These are phyloP conservation scores for Calcarisporium arbuscula DNA, from an alignment of 2,329 filamentous ascomycete genomes.

Conservation along the genomic window DNA sequence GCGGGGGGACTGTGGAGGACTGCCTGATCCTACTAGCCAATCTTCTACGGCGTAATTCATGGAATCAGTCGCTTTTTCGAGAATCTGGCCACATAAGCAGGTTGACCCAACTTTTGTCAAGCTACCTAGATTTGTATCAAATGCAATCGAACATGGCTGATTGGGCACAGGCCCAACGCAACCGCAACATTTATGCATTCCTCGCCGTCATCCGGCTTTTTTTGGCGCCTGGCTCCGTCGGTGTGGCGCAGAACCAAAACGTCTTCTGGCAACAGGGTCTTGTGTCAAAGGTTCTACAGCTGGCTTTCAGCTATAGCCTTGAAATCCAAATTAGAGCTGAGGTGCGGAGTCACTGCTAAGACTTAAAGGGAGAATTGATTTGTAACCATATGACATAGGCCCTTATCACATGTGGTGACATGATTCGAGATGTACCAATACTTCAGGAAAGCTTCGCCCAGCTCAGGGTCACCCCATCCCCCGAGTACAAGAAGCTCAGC, in stretches of 20 bases:
- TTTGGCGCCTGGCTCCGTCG: slow-evolving; percentile 70
- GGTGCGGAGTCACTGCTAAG: slow-evolving; percentile 36
- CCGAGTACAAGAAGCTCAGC: slow-evolving; percentile 26
- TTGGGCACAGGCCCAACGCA: slow-evolving; percentile 72
- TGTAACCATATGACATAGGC: slow-evolving; percentile 44
- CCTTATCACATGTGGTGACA: slow-evolving; percentile 75
- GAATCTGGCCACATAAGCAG: slow-evolving; percentile 79
- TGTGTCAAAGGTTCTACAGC: slow-evolving; percentile 69
- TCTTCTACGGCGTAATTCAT: slow-evolving; percentile 75
- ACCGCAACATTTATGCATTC: slow-evolving; percentile 88
- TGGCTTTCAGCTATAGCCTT: slow-evolving; percentile 70
- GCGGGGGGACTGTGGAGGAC: slow-evolving; percentile 84
- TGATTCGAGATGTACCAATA: slow-evolving; percentile 72
- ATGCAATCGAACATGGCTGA: slow-evolving; percentile 55
- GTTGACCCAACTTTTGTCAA: slow-evolving; percentile 62
- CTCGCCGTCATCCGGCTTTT: slow-evolving; percentile 84
- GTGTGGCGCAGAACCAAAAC: slow-evolving; percentile 75
- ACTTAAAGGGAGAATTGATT: slow-evolving; percentile 1
- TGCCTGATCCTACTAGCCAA: slow-evolving; percentile 88
- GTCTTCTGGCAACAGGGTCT: slow-evolving; percentile 81
- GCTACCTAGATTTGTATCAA: slow-evolving; percentile 47
- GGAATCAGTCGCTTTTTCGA: slow-evolving; percentile 89
- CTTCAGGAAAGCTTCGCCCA: slow-evolving; percentile 89
- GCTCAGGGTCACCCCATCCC: slow-evolving; percentile 64
- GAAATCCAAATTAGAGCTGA: slow-evolving; percentile 76